Base-by-base conservation (phyloP, 495 filamentous ascomycete species). In the Penicillium coprophilum region DNA sequence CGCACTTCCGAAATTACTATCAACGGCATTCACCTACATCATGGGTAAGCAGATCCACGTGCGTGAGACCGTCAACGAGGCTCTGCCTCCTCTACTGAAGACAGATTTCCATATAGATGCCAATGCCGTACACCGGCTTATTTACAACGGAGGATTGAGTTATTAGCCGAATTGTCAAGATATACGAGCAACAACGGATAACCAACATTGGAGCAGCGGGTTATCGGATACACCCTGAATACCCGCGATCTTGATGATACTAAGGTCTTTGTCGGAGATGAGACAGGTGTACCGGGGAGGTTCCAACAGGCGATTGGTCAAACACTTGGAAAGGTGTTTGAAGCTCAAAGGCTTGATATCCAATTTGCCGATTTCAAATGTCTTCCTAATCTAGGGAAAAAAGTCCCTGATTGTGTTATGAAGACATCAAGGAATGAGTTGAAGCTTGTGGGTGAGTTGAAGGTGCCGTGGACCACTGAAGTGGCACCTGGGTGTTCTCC, bases 231-330 rank as follows among this genome's bases (percentile, higher is more conserved):
- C 43, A 46, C 7, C 43, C 21, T 27, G 21, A 15, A 46, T 12
- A 12, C 21, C 21, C 43, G 9, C 43, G 23, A 27, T 46, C 20
- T 46, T 28, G 23, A 46, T 13, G 8, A 27, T 3, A 28, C 28
- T 10, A 24, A 46, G 21, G 43, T 15, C 10, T 46, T 27, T 46
- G 43, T 51, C 34, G 49, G 32, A 39, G 49, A 51, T 51, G 49
- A 51, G 21, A 39, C 49, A n/a, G 49, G 20, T 40, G 32, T 51
- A 28, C 49, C 41, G 49, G 49, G 32, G 23, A 34, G 49, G 21
- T 51, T 51, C 12, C 31, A 51, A 19, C 32, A 51, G 49, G 31
- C 49, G 13, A 27, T 51, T 9, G 21, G 49, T 2, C 49, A 51
- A 23, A 30, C 32, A 9, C 12, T 51, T 34, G 32, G 49, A 20